Evolutionary conservation across 768 basidiomycete genomes (phyloP).

Genomic region (Paxillus involutus): DNA sequence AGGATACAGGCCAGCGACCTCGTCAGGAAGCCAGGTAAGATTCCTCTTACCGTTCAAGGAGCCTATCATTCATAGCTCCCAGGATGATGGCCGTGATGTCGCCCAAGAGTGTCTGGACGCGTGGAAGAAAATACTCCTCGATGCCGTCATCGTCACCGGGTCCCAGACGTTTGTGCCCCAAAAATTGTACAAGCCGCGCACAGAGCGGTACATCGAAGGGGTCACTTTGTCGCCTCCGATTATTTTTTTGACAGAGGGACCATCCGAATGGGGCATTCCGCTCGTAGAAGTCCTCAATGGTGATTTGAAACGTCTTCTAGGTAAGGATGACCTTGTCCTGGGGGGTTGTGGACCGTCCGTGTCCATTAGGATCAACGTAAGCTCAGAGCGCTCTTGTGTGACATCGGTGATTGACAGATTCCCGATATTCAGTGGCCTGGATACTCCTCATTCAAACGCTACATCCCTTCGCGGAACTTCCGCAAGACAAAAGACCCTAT

Average conservation of each 20-base stretch:
- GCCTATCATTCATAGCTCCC: not conserved
- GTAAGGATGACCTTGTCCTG: conserved; percentile 61
- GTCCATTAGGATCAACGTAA: conserved; percentile 68
- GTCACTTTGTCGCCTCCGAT: conserved; percentile 60
- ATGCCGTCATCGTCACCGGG: conserved; percentile 23
- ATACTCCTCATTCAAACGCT: conserved; percentile 67
- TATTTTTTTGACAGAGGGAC: conserved; percentile 53
- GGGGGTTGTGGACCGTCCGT: conserved; percentile 69
- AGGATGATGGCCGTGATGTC: conserved; percentile 1
- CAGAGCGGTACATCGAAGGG: conserved; percentile 70
- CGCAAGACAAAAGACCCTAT: conserved; percentile 71
- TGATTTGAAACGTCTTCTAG: conserved; percentile 49
- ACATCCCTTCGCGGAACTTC: conserved; percentile 76
- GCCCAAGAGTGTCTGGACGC: conserved; percentile 15
- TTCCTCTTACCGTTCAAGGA: not conserved
- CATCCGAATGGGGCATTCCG: conserved; percentile 58
- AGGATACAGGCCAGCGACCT: not conserved
- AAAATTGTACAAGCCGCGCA: conserved; percentile 66
- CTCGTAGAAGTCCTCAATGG: conserved; percentile 59
- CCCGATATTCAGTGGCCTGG: conserved; percentile 64
- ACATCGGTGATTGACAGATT: not conserved
- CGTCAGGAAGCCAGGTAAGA: conserved; percentile 5
- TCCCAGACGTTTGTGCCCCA: conserved; percentile 60
- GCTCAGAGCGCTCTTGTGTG: not conserved
- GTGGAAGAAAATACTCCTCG: conserved; percentile 10